A percentile compares a stretch with the other conserved stretches of the same genome.
Evolutionary conservation across 164 flowering plant species (phyloP).

Genomic region (Magnolia changhungtana): DNA sequence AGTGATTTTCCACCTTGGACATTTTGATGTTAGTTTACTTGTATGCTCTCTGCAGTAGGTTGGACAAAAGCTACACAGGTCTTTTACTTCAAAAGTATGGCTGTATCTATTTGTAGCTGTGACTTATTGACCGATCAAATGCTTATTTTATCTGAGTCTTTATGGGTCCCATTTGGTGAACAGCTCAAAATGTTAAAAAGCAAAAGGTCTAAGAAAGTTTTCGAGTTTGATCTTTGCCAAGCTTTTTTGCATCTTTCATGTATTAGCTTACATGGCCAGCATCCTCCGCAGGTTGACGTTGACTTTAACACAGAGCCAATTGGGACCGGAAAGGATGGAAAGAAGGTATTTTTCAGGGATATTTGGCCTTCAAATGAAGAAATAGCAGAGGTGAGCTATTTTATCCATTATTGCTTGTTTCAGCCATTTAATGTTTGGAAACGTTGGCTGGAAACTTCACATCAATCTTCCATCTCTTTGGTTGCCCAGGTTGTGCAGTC

Average conservation of each 20-base stretch:
- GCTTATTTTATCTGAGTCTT: too few relatives aligned
- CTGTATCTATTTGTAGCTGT: neutral
- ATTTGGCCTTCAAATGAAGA: constrained; percentile 93
- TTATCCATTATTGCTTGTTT: neutral
- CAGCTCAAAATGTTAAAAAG: neutral
- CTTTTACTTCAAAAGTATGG: neutral
- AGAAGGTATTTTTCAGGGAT: constrained; percentile 69
- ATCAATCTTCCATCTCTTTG: neutral
- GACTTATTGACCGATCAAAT: too few relatives aligned
- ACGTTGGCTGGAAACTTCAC: neutral
- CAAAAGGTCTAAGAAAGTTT: too few relatives aligned
- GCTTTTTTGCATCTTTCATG: neutral
- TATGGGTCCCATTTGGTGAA: neutral
- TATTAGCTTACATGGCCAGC: neutral
- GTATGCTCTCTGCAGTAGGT: neutral
- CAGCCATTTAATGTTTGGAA: neutral
- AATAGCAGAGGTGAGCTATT: constrained; percentile 62
- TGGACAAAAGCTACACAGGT: too few relatives aligned
- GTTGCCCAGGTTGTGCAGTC: constrained; percentile 59
- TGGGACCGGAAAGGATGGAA: constrained; percentile 83
- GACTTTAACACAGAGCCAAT: constrained; percentile 89
- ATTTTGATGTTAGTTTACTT: neutral
- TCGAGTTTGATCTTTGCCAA: neutral
- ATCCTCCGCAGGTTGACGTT: constrained; percentile 69
- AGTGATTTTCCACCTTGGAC: neutral